Evolutionary conservation across 208 protist genomes (phyloP).

Genomic region (Cochliopodium minus): DNA sequence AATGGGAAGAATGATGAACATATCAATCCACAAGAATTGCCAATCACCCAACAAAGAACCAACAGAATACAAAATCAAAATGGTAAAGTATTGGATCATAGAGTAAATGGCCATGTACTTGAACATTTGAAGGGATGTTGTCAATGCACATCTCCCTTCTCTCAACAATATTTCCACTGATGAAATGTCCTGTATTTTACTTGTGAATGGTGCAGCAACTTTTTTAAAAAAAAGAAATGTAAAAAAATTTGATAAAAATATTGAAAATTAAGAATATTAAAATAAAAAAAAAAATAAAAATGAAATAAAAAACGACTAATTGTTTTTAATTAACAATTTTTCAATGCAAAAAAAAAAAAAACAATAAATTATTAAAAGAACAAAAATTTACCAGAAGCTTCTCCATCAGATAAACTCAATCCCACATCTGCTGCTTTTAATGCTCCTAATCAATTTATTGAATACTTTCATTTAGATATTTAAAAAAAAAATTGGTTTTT

Average conservation of each 20-base stretch:
- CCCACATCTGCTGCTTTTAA: conserved; percentile 17
- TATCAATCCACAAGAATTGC: not conserved
- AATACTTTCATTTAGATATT: not conserved
- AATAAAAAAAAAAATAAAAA: too few relatives aligned
- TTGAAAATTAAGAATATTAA: too few relatives aligned
- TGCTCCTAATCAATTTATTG: not conserved
- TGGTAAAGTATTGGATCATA: conserved; percentile 16
- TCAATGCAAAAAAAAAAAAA: too few relatives aligned
- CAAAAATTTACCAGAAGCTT: too few relatives aligned
- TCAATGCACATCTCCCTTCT: conserved; percentile 12
- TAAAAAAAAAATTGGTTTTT: not conserved
- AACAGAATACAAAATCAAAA: conserved; percentile 3
- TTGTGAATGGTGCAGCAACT: conserved; percentile 19
- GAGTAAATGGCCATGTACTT: conserved; percentile 15
- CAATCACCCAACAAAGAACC: not conserved
- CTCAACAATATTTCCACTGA: conserved; percentile 4
- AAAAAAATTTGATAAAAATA: too few relatives aligned
- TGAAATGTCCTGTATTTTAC: not conserved
- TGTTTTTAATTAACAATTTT: too few relatives aligned
- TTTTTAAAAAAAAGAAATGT: too few relatives aligned
- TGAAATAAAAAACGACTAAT: too few relatives aligned
- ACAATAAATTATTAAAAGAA: too few relatives aligned
- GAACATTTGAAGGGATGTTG: conserved; percentile 19
- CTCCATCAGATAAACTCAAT: conserved; percentile 12
- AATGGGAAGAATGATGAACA: not conserved